Conservation (phyloP, 768 basidiomycete genomes). For the Xerocomellus chrysenteron region DNA sequence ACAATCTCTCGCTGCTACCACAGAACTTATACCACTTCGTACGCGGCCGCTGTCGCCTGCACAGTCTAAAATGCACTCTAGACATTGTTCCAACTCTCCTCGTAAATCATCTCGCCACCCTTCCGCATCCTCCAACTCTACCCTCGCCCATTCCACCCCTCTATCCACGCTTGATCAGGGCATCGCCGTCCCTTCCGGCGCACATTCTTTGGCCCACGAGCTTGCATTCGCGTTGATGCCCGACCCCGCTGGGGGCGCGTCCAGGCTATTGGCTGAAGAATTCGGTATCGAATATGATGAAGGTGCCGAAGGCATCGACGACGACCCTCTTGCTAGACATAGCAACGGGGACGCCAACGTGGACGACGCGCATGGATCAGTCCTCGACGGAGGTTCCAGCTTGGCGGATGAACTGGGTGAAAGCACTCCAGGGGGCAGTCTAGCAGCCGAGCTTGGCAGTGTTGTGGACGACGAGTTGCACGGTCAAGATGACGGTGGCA, state of each 20-base stretch:
- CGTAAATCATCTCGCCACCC: constrained; percentile 32
- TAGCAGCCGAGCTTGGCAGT: constrained; percentile 26
- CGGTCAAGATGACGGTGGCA: constrained; percentile 10
- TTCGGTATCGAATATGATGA: constrained; percentile 90
- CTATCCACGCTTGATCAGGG: constrained; percentile 33
- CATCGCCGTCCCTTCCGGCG: constrained; percentile 30
- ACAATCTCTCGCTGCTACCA: constrained; percentile 7
- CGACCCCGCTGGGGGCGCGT: constrained; percentile 69
- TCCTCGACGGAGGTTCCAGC: constrained; percentile 30
- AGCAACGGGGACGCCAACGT: constrained; percentile 28
- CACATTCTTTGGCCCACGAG: constrained; percentile 81
- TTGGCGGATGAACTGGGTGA: constrained; percentile 45
- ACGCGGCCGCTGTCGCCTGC: neutral
- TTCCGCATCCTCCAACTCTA: constrained; percentile 21
- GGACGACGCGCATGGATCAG: constrained; percentile 32
- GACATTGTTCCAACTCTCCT: constrained; percentile 27
- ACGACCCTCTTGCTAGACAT: constrained; percentile 23
- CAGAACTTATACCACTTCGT: constrained; percentile 11
- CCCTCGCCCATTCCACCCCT: constrained; percentile 25
- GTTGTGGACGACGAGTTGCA: constrained; percentile 19
- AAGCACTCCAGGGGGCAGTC: constrained; percentile 15
- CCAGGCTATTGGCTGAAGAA: constrained; percentile 80
- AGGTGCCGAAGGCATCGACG: constrained; percentile 76
- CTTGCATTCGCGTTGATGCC: constrained; percentile 86
- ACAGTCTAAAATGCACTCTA: constrained; percentile 24